A percentile compares a stretch with the other conserved stretches of the same genome.
These are phyloP conservation scores for Turnera subulata DNA, from an alignment of 345 rosid genomes.

Conservation along the genomic window DNA sequence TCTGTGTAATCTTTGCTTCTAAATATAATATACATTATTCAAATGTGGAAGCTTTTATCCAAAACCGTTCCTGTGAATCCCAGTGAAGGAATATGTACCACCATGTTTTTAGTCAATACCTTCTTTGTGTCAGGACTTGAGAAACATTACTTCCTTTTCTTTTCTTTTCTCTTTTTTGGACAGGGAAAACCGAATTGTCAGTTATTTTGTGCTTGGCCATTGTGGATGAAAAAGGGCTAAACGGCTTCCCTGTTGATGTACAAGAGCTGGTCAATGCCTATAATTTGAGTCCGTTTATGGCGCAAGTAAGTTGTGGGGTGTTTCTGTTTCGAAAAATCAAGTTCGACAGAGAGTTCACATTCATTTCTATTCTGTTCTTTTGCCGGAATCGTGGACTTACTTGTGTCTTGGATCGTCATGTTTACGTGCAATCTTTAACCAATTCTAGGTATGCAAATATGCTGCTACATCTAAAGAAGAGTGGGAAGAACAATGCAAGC, in stretches of 20 bases:
- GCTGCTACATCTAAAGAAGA: conserved; percentile 74
- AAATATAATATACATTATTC: background rate
- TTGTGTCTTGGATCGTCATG: background rate
- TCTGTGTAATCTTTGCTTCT: background rate
- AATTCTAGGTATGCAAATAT: conserved; percentile 55
- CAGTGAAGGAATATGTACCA: no score
- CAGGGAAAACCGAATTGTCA: conserved; percentile 59
- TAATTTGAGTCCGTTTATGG: conserved; percentile 73
- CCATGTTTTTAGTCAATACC: no score
- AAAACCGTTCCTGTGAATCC: no score
- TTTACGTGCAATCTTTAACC: conserved; percentile 10
- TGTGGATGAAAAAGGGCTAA: conserved; percentile 28
- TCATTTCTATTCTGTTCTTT: no score
- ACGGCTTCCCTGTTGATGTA: conserved; percentile 40
- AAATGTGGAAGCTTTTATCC: background rate
- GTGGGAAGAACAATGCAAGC: conserved; percentile 89
- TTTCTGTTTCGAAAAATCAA: no score
- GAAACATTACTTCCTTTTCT: no score
- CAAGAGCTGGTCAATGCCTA: conserved; percentile 51
- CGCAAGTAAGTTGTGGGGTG: conserved; percentile 52
- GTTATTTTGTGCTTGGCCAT: conserved; percentile 62
- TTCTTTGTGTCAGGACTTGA: no score
- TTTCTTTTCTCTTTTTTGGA: conserved; percentile 3
- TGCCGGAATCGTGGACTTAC: no score
- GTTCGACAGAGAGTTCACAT: no score